Conservation (phyloP, 108 stramenopile species). For the Skeletonema menzelii region DNA sequence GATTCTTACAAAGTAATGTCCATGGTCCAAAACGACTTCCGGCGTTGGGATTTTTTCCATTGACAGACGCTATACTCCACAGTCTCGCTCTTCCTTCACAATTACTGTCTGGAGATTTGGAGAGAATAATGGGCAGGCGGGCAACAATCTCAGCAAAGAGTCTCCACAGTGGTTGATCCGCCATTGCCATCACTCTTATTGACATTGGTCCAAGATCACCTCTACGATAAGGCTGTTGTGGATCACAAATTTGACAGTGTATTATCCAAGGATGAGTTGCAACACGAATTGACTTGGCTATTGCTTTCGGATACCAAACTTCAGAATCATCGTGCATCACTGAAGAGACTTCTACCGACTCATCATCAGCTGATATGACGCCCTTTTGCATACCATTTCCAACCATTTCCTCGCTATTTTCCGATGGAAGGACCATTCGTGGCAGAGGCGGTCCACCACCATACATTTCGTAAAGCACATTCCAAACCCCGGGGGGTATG, state of each 20-base stretch:
- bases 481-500: conserved; percentile 84
- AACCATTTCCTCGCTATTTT: neutral
- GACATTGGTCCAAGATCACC: conserved; percentile 80
- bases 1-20: conserved; percentile 75
- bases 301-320: conserved; percentile 40
- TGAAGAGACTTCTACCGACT: conserved; percentile 29
- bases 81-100: conserved; percentile 71
- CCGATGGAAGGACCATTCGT: conserved; percentile 61
- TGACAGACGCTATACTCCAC: conserved; percentile 56
- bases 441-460: conserved; percentile 90
- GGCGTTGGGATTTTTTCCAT: conserved; percentile 38
- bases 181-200: conserved; percentile 77
- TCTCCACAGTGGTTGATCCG: conserved; percentile 84
- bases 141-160: conserved; percentile 70
- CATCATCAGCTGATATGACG: conserved; percentile 14
- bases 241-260: conserved; percentile 81
- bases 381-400: conserved; percentile 7
- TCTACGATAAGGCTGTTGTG: conserved; percentile 79
- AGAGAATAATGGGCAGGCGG: conserved; percentile 62
- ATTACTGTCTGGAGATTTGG: conserved; percentile 54
- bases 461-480: conserved; percentile 85
- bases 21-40: conserved; percentile 78
- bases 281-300: conserved; percentile 61
- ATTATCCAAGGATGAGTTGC: conserved; percentile 83
- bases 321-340: conserved; percentile 3